Base-by-base conservation (phyloP, 139 green algal genomes). In the Nannochloris sp. region DNA sequence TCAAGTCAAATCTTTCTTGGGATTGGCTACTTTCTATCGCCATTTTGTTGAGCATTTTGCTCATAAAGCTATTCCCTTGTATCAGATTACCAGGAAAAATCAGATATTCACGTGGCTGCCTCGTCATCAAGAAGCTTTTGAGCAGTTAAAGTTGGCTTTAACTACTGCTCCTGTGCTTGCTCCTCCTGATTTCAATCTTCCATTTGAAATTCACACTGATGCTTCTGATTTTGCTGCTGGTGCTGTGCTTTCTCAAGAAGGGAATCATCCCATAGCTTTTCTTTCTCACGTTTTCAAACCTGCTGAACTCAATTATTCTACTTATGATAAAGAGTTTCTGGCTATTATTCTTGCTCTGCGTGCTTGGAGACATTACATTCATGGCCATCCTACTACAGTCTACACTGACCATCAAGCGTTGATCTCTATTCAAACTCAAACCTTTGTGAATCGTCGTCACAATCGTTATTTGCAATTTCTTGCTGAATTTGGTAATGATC, bases 21-120 rank as follows among this genome's bases (percentile, higher is more conserved):
- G 84, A 14, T 42, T 84, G 3, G 64, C 77, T 1, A 77, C 73
- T n/a, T 88, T 71, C 44, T 88, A 77, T 45, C 34, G 78, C 1
- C 55, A 61, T 12, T 83, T 79, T 53, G 66, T 87, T 13, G n/a
- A 61, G 1, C n/a, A 60, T 9, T 87, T 73, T 33, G 39, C 62
- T 3, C 15, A 37, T 30, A 67, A 84, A 19, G 71, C 58, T 6
- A 51, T 51, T 31, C 78, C 78, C 1, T 63, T 84, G n/a, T 65
- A 54, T 25, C 30, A 65, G 3, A 54, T 85, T 7, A 58, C 61
- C 4, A 62, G 64, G 7, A 70, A 72, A 19, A 51, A 68, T 24
- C 19, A 38, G 13, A 56, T 44, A 46, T 84, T 65, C 32, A 12
- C 31, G 6, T 77, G 64, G 53, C 60, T 33, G 6, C 23, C 48